Evolutionary conservation across 2,329 filamentous ascomycete genomes (phyloP).

Genomic region (Leptographium radiaticola): DNA sequence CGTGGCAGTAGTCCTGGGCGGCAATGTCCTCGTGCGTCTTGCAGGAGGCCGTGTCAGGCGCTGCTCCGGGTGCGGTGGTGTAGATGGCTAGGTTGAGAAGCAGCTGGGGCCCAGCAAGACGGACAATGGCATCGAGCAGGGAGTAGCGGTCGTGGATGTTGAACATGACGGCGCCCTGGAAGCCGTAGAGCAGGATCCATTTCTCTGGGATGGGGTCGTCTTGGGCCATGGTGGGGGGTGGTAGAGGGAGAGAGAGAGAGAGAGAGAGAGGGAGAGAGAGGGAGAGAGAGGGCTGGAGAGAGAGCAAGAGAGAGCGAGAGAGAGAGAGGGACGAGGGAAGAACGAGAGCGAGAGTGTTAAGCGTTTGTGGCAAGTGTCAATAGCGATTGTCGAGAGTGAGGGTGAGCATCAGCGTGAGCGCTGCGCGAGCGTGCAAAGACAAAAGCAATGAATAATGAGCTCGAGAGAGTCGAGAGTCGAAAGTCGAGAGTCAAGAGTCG

Average conservation of each 20-base stretch:
- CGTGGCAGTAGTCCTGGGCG: not conserved
- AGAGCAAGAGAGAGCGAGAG: not conserved
- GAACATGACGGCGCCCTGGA: slow-evolving; percentile 8
- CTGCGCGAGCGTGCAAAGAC: too few species aligned
- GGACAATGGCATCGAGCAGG: slow-evolving; percentile 5
- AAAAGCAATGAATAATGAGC: too few species aligned
- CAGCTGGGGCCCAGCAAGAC: slow-evolving; percentile 1
- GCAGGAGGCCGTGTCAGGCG: not conserved
- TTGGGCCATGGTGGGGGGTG: not conserved
- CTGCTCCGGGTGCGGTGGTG: not conserved
- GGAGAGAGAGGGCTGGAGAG: not conserved
- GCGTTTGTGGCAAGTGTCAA: too few species aligned
- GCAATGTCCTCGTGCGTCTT: not conserved
- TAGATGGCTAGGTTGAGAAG: slow-evolving; percentile 1
- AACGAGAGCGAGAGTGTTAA: too few species aligned
- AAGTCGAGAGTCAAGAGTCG: too few species aligned
- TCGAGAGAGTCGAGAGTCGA: too few species aligned
- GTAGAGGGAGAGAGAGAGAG: too few species aligned
- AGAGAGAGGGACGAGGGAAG: not conserved
- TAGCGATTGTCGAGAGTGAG: too few species aligned
- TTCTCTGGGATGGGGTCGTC: not conserved
- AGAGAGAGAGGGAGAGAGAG: not conserved
- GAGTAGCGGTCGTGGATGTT: slow-evolving; percentile 1
- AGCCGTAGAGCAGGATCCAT: slow-evolving; percentile 4
- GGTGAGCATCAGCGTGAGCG: too few species aligned